Evolutionary conservation across 371 early-diverging fungal species (phyloP).

Genomic region (Mortierella sp.): DNA sequence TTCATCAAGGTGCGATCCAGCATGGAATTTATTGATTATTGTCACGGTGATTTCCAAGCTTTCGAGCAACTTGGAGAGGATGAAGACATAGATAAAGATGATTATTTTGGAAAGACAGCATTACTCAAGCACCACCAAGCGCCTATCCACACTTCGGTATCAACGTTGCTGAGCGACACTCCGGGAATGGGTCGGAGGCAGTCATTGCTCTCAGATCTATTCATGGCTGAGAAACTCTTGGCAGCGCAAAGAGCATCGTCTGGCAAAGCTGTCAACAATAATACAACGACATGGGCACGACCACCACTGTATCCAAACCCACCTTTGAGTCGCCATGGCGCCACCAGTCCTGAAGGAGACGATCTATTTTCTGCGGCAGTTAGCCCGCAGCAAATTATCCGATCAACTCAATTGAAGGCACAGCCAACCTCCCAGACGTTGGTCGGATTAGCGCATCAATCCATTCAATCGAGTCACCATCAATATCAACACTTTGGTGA

Average conservation of each 20-base stretch:
- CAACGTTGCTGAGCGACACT: neutral
- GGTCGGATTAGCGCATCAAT: constrained; percentile 8
- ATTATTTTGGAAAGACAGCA: neutral
- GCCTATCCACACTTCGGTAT: neutral
- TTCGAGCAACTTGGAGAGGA: neutral
- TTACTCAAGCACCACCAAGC: neutral
- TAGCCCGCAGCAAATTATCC: neutral
- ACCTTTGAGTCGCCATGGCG: neutral
- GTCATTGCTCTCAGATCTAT: constrained; percentile 26
- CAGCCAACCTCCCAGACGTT: neutral
- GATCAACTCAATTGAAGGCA: neutral
- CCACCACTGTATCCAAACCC: neutral
- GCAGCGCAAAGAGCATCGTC: neutral
- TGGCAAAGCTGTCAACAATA: neutral
- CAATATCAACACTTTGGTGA: neutral
- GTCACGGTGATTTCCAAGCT: neutral
- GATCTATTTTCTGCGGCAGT: neutral
- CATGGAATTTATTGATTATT: neutral
- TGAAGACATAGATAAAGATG: neutral
- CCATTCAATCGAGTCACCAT: constrained; percentile 14
- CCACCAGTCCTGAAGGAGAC: constrained; percentile 18
- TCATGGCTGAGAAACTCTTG: constrained; percentile 26
- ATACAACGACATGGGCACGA: neutral
- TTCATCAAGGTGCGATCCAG: neutral
- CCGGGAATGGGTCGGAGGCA: constrained; percentile 15